phyloP scores from a whole-genome alignment of 352 stramenopile genomes.

The Pythium scleroteichum region DNA sequence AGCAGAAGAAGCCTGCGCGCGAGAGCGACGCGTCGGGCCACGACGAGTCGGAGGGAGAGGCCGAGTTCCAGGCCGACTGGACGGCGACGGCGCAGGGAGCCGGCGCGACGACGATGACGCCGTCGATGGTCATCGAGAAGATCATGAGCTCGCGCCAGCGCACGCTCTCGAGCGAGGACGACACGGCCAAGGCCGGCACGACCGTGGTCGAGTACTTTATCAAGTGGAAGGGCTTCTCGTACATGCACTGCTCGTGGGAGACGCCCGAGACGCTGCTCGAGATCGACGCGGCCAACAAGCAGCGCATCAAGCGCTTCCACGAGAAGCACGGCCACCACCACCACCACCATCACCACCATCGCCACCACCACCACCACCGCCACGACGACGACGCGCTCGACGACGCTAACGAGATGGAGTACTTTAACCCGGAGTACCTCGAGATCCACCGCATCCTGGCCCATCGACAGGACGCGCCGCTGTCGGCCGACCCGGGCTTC shows the following conservation, averaged over 20 bases:
- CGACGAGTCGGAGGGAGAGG: constrained; percentile 19
- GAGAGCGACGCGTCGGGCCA: constrained; percentile 8
- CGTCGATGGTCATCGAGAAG: constrained; percentile 87
- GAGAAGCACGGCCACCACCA: constrained; percentile 66
- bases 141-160: constrained; percentile 80
- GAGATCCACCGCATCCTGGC: constrained; percentile 89
- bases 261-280: constrained; percentile 68
- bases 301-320: constrained; percentile 86
- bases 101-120: constrained; percentile 1
- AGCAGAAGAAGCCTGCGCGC: constrained; percentile 22
- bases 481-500: constrained; percentile 49
- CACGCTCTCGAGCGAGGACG: constrained; percentile 32
- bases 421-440: constrained; percentile 90
- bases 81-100: background rate
- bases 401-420: constrained; percentile 63
- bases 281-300: constrained; percentile 83
- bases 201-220: constrained; percentile 81
- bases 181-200: constrained; percentile 3
- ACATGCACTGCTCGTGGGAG: constrained; percentile 89
- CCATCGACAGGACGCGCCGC: constrained; percentile 64
- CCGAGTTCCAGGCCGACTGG: constrained; percentile 24
- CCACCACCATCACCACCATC: constrained; percentile 43
- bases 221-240: constrained; percentile 91
- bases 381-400: constrained; percentile 33
- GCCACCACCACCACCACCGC: constrained; percentile 42